phyloP scores from a whole-genome alignment of 108 stramenopile genomes.

The Skeletonema menzelii region DNA sequence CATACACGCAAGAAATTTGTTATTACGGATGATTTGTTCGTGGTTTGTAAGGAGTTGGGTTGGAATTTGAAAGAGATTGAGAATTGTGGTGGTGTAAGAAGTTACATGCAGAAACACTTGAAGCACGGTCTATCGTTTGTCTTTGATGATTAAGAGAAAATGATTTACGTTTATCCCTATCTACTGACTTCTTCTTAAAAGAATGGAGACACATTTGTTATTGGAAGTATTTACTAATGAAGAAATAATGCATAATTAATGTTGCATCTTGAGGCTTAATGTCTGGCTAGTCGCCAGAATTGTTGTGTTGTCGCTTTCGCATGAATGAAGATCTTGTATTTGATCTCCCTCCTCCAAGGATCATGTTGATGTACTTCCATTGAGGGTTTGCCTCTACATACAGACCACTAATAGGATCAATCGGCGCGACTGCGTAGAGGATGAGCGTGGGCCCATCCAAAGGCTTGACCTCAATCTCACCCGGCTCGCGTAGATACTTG shows the following conservation, averaged over 20 bases:
- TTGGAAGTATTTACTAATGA: background rate
- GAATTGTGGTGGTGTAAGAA: conserved; percentile 67
- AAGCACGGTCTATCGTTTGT: conserved; percentile 63
- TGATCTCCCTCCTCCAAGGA: background rate
- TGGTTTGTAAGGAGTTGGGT: conserved; percentile 77
- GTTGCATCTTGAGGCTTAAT: background rate
- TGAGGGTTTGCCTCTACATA: no score
- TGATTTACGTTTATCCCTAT: background rate
- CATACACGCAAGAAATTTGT: conserved; percentile 81
- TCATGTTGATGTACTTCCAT: conserved; percentile 23
- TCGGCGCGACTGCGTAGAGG: conserved; percentile 36
- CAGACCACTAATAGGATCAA: conserved; percentile 13
- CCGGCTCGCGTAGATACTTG: conserved; percentile 31
- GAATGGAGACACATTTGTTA: no score
- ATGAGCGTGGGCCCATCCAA: conserved; percentile 24
- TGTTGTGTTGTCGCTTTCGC: background rate
- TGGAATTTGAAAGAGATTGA: conserved; percentile 77
- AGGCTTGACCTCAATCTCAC: conserved; percentile 35
- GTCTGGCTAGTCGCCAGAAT: background rate
- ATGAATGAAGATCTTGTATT: background rate
- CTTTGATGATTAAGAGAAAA: conserved; percentile 38
- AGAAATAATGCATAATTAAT: background rate
- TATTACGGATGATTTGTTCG: conserved; percentile 69
- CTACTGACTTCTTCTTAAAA: no score
- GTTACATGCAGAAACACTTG: conserved; percentile 78